Base-by-base conservation (phyloP, 352 stramenopile genomes). In the Phytophthora citrophthora region DNA sequence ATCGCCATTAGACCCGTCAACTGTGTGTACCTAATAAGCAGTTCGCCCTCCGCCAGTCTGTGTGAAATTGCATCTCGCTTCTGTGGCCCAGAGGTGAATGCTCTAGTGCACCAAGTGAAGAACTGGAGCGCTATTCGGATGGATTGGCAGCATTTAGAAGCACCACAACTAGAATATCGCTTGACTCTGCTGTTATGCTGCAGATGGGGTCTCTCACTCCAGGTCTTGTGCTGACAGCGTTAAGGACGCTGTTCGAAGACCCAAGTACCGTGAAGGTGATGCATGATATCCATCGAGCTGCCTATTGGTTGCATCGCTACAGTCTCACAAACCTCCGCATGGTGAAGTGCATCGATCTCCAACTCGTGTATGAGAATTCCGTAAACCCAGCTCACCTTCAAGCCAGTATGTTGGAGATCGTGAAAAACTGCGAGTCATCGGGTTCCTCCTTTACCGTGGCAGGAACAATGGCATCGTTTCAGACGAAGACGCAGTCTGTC, bases 331-430 rank as follows among this genome's bases (percentile, higher is more conserved):
- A 47, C 12, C 26, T 27, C 2, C 29, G n/a, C 15, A 26, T 56
- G 8, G 12, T 45, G 7, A 72, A 76, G 26, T 43, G 44, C 23
- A 26, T 73, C 6, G 69, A 77, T 31, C 41, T 77, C 45, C 63
- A 73, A 16, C 27, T 77, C 10, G 34, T 41, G 11, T 41, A 41
- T 16, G 34, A 41, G 15, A 41, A 18, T 16, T 4, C 11, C 34
- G 34, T 41, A 13, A 41, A 16, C 15, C 12, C 34, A 11, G 34
- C 34, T 16, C 4, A 41, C 12, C 34, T n/a, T 15, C 34, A 41
- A 9, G 34, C 34, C 4, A 18, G 34, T 41, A 18, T 41, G 3
- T 16, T 41, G 12, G 5, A 4, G 13, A 41, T 41, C 5, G 34
- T 41, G 5, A 16, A 41, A 6, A 1, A 16, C 11, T 41, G 34